These are phyloP conservation scores for Phaeosphaeriaceae sp. DNA, from an alignment of 2,329 filamentous ascomycete genomes.

Conservation along the genomic window DNA sequence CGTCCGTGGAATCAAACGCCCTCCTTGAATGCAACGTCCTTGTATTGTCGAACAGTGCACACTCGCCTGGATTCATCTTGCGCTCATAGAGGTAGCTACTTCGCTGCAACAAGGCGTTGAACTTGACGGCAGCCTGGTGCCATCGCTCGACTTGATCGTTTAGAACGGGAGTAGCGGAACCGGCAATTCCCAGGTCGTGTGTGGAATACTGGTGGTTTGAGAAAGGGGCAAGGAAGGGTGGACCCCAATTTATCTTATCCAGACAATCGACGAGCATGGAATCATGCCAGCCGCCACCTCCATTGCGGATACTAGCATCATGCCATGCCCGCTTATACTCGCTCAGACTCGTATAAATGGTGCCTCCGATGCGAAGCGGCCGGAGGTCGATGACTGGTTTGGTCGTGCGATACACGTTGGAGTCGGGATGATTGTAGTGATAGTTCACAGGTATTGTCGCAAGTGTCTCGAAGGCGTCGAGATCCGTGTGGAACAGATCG, in stretches of 20 bases:
- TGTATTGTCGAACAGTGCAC: constrained; percentile 90
- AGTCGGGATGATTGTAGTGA: constrained; percentile 72
- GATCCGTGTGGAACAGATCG: constrained; percentile 40
- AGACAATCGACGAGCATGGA: constrained; percentile 46
- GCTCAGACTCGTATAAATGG: constrained; percentile 30
- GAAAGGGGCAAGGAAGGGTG: constrained; percentile 76
- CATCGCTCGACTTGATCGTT: no score
- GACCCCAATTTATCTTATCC: constrained; percentile 72
- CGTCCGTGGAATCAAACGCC: constrained; percentile 73
- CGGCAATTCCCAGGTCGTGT: no score
- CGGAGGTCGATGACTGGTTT: constrained; percentile 64
- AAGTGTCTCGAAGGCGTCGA: constrained; percentile 52
- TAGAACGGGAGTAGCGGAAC: no score
- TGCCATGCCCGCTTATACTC: no score
- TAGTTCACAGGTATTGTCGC: constrained; percentile 61
- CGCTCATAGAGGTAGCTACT: constrained; percentile 71
- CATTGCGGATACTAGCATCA: no score
- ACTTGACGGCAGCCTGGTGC: no score
- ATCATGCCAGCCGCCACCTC: no score
- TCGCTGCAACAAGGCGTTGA: no score
- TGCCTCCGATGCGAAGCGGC: no score
- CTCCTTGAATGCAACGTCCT: constrained; percentile 84
- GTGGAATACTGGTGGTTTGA: no score
- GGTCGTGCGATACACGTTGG: constrained; percentile 66
- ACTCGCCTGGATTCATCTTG: constrained; percentile 81